These are phyloP conservation scores for Hypoxylon subgilvum DNA, from an alignment of 495 filamentous ascomycete species.

Conservation along the genomic window DNA sequence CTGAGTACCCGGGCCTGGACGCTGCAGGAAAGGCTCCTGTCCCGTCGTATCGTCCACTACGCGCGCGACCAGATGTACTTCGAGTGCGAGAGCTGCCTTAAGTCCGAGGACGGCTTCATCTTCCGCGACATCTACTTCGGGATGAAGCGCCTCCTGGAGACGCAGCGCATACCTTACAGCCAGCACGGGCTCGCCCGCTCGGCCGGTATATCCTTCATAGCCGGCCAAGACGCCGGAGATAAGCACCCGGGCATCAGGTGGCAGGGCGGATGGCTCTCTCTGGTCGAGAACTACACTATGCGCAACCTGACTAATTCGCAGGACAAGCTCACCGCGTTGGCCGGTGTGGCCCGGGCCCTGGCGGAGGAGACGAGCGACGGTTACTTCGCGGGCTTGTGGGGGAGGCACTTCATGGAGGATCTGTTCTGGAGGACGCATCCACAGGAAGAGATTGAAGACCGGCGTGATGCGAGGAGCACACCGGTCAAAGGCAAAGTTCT, in stretches of 20 bases:
- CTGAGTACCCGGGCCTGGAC: slow-evolving; percentile 39
- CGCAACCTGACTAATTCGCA: slow-evolving; percentile 11
- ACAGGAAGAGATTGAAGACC: slow-evolving; percentile 14
- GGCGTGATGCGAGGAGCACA: slow-evolving; percentile 12
- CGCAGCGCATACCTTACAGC: slow-evolving; percentile 6
- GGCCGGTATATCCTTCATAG: slow-evolving; percentile 22
- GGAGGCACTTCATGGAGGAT: slow-evolving; percentile 22
- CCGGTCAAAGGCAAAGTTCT: slow-evolving; percentile 1
- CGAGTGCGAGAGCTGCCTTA: slow-evolving; percentile 34
- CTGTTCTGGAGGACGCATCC: slow-evolving; percentile 20
- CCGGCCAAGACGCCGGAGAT: slow-evolving; percentile 10
- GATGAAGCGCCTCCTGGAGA: slow-evolving; percentile 19
- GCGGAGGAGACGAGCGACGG: slow-evolving; percentile 46
- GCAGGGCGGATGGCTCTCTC: slow-evolving; percentile 16
- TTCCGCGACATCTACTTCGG: slow-evolving; percentile 27
- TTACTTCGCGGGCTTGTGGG: slow-evolving; percentile 20
- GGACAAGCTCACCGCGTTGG: slow-evolving; percentile 26
- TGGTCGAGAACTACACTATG: slow-evolving; percentile 19
- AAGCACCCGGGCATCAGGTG: slow-evolving; percentile 2
- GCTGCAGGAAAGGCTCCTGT: slow-evolving; percentile 39
- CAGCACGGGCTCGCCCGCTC: slow-evolving; percentile 10
- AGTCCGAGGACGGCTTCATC: slow-evolving; percentile 18
- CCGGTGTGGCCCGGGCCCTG: slow-evolving; percentile 53
- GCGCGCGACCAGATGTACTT: slow-evolving; percentile 35
- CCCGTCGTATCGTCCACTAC: slow-evolving; percentile 37